Conservation (phyloP, 306 rosid species). For the Gillenia trifoliata region DNA sequence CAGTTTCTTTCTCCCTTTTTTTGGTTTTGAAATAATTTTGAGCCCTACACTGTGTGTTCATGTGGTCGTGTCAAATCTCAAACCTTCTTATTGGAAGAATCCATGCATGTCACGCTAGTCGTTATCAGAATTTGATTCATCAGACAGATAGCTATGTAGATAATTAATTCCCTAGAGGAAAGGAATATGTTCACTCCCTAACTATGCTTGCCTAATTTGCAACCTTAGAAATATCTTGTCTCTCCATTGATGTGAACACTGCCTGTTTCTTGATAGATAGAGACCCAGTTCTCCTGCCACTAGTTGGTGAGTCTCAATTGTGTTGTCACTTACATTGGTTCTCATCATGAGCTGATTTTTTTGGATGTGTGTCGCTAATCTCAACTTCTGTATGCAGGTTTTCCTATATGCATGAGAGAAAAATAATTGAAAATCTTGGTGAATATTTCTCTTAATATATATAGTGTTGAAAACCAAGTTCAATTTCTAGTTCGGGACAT, state of each 20-base stretch:
- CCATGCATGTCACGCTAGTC: not conserved
- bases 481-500: too few species aligned
- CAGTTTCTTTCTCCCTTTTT: not conserved
- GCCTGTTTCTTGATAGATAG: constrained; percentile 11
- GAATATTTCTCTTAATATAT: too few species aligned
- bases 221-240: not conserved
- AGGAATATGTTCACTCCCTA: not conserved
- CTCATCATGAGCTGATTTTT: not conserved
- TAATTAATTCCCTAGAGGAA: not conserved
- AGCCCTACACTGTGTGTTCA: not conserved
- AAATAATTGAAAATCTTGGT: too few species aligned
- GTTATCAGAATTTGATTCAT: constrained; percentile 14
- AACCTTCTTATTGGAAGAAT: not conserved
- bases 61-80: constrained; percentile 3
- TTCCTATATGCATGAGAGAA: too few species aligned
- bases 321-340: not conserved
- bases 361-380: not conserved
- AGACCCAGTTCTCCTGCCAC: constrained; percentile 23
- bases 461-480: too few species aligned
- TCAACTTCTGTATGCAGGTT: too few species aligned
- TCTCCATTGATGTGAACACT: not conserved
- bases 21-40: not conserved
- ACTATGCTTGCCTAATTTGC: not conserved
- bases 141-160: not conserved
- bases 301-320: not conserved